Evolutionary conservation across 2,329 filamentous ascomycete species (phyloP).

Genomic region (Colletotrichum trifolii): DNA sequence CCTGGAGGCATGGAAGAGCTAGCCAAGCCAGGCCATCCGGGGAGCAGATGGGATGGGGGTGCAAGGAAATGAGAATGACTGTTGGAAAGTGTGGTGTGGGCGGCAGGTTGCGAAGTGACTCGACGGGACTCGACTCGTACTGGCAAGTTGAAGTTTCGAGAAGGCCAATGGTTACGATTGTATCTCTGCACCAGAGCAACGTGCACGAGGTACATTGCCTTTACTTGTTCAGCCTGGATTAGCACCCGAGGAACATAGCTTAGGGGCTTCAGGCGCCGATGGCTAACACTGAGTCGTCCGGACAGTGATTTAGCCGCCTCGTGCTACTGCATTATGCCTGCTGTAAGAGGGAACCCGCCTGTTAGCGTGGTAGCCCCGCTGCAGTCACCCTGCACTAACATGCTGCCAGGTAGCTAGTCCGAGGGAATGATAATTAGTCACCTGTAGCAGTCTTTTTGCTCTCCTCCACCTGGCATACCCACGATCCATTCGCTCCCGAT

Average conservation of each 20-base stretch:
- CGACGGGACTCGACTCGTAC: no score
- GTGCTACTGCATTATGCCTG: no score
- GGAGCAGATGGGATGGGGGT: neutral
- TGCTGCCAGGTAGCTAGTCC: neutral
- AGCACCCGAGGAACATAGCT: no score
- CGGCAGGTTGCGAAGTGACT: neutral
- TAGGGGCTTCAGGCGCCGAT: no score
- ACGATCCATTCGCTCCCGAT: conserved; percentile 29
- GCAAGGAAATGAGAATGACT: neutral
- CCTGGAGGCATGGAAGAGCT: conserved; percentile 17
- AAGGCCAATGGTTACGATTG: no score
- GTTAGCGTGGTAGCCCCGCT: conserved; percentile 26
- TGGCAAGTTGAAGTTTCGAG: no score
- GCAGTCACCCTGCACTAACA: conserved; percentile 33
- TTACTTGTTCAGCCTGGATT: no score
- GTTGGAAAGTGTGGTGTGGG: no score
- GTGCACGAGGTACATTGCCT: no score
- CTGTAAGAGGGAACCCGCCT: conserved; percentile 1
- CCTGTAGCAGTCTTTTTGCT: conserved; percentile 7
- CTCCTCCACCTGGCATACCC: neutral
- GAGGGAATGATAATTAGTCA: neutral
- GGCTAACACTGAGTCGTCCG: no score
- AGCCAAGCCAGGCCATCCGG: neutral
- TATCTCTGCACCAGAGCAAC: no score
- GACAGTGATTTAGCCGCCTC: no score